Evolutionary conservation across 2,329 filamentous ascomycete genomes (phyloP), one percentile per base, ranked within the genome.

Genomic region (Monilinia fructicola): DNA sequence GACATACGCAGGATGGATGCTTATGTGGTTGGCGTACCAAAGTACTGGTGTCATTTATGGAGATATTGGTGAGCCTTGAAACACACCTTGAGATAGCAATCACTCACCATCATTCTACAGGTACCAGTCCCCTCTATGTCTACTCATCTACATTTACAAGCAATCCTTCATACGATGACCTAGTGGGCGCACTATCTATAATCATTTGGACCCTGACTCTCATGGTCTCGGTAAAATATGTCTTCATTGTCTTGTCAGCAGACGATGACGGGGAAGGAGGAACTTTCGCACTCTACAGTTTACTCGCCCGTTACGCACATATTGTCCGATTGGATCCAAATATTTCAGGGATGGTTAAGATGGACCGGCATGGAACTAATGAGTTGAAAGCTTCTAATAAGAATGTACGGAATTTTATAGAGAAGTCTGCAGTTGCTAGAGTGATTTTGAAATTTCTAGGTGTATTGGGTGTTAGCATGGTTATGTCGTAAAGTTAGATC

Each of bases 201-300:
- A 85, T 91, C 68, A 84, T 91, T 55, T 91, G 88, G 88, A 84
- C 87, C 0, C 77, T 91, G 44, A 88, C 86, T 31, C 78, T 90
- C 68, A 89, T 91, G 78, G 87, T 91, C 46, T 89, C 87, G 0
- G 71, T 89, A 67, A 91, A 91, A 78, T 91, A 91, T 73, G 81
- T 87, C 50, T 79, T 89, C 68, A 84, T 91, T 73, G 84, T 91
- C 48, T 77, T 91, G 6, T 79, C 79, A 44, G 88, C 88, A 63
- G 88, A 90, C 74, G 87, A 91, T 69, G 87, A 90, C 73, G 88
- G 88, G 54, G 87, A 91, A 73, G 88, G 88, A 38, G 88, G 88
- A 40, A 90, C 87, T 0, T 90, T 90, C 76, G 85, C 84, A 40
- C 83, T 87, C 35, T 90, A 90, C 75, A 87, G 85, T 4, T 77